Evolutionary conservation across 768 basidiomycete genomes (phyloP).

Genomic region (Xanthoconium purpureum): DNA sequence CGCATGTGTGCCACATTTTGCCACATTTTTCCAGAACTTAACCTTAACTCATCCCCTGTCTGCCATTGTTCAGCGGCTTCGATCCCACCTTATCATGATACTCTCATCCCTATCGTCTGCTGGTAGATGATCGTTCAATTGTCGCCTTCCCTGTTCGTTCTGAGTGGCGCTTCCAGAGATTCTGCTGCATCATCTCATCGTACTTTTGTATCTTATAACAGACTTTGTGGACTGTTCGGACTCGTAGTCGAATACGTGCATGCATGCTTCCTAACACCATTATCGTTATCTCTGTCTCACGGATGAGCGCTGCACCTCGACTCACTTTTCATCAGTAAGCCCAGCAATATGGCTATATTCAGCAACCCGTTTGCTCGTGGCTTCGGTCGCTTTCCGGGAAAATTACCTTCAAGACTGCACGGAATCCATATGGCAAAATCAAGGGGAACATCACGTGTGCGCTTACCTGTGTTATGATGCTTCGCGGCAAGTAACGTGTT

Average conservation of each 20-base stretch:
- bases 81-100: slow-evolving; percentile 10
- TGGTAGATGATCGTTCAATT: background rate
- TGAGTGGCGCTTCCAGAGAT: background rate
- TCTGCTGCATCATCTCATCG: background rate
- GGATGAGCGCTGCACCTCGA: background rate
- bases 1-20: background rate
- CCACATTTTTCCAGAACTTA: slow-evolving; percentile 1
- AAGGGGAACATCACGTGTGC: background rate
- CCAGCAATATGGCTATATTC: background rate
- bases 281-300: background rate
- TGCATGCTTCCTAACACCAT: background rate
- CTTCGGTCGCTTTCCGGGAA: background rate
- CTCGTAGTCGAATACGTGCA: background rate
- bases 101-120: slow-evolving; percentile 1
- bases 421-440: background rate
- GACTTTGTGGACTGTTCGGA: background rate
- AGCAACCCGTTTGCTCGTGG: background rate
- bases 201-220: background rate
- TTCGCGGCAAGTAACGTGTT: slow-evolving; percentile 1
- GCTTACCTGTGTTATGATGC: too few relatives aligned
- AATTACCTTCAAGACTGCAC: background rate
- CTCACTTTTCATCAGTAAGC: background rate
- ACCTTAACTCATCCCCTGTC: slow-evolving; percentile 1
- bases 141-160: background rate
- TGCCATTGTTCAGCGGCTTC: background rate